Evolutionary conservation across 2,329 filamentous ascomycete species (phyloP).

Genomic region (Ceratocystis destructans): DNA sequence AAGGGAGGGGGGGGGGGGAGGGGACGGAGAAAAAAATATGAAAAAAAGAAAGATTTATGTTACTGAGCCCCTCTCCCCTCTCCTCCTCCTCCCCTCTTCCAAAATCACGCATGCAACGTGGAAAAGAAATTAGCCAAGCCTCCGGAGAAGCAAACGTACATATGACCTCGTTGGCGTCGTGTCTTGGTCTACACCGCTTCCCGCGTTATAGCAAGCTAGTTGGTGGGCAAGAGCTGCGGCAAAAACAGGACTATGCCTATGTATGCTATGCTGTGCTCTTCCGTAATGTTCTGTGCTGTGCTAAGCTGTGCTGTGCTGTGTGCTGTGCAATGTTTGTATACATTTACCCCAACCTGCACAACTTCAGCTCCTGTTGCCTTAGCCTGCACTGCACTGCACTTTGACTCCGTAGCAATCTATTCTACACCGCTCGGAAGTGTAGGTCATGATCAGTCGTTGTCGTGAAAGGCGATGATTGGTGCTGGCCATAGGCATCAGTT

Average conservation of each 20-base stretch:
- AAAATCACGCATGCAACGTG: not conserved
- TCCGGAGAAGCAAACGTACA: not conserved
- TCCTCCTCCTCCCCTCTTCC: not conserved
- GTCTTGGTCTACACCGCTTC: not conserved
- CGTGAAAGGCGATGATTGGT: constrained; percentile 16
- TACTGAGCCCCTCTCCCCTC: not conserved
- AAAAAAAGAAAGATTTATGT: not conserved
- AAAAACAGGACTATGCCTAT: not conserved
- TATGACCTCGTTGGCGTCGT: not conserved
- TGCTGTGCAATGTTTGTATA: not conserved
- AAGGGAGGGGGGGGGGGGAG: not conserved
- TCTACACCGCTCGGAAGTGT: constrained; percentile 13
- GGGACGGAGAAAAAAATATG: not conserved
- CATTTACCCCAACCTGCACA: not conserved
- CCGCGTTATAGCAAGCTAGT: too few relatives aligned
- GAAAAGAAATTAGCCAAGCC: not conserved
- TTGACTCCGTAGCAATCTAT: not conserved
- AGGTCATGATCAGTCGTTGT: constrained; percentile 12
- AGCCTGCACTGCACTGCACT: not conserved
- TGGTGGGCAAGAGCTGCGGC: not conserved
- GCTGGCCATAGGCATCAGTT: constrained; percentile 14
- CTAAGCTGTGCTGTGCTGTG: not conserved
- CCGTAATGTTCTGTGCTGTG: not conserved
- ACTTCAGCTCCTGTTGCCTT: too few relatives aligned
- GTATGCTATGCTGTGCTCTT: not conserved